These are phyloP conservation scores for Globisporangium irregulare DNA, from an alignment of 352 stramenopile genomes.

Conservation along the genomic window DNA sequence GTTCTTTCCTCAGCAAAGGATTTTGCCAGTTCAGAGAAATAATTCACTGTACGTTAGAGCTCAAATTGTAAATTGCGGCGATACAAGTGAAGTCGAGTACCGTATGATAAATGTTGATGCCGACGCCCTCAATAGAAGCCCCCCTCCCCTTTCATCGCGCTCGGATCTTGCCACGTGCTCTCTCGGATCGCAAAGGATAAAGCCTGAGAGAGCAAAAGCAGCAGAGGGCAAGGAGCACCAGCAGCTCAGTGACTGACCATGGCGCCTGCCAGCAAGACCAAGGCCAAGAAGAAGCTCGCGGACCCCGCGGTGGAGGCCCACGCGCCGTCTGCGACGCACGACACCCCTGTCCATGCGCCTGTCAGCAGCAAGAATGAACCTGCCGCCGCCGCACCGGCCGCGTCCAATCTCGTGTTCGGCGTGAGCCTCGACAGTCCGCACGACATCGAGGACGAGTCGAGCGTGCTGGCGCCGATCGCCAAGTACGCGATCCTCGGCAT, in stretches of 20 bases:
- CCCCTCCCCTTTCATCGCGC: not conserved
- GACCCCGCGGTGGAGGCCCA: constrained; percentile 23
- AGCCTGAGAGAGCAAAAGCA: not conserved
- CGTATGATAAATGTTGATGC: too few relatives aligned
- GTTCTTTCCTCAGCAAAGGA: too few relatives aligned
- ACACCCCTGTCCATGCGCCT: not conserved
- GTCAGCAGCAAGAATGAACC: constrained; percentile 8
- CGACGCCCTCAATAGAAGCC: not conserved
- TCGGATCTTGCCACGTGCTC: constrained; percentile 15
- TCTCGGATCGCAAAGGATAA: constrained; percentile 11
- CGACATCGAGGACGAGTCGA: constrained; percentile 73
- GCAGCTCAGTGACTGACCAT: constrained; percentile 18
- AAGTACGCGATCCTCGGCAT: constrained; percentile 90
- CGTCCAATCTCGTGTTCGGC: constrained; percentile 46
- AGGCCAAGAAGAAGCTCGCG: constrained; percentile 46
- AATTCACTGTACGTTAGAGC: too few relatives aligned
- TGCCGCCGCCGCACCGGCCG: constrained; percentile 1
- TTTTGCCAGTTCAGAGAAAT: too few relatives aligned
- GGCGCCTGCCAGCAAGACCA: constrained; percentile 36
- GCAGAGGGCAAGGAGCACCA: not conserved
- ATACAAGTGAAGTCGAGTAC: too few relatives aligned
- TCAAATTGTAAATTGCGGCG: too few relatives aligned
- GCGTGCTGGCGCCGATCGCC: constrained; percentile 67
- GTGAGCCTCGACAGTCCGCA: constrained; percentile 51
- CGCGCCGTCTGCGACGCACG: constrained; percentile 11